Percentiles rank a stretch among this genome's conserved stretches.
Conservation (phyloP, 129 eudicot species). For the Flaveria linearis region DNA sequence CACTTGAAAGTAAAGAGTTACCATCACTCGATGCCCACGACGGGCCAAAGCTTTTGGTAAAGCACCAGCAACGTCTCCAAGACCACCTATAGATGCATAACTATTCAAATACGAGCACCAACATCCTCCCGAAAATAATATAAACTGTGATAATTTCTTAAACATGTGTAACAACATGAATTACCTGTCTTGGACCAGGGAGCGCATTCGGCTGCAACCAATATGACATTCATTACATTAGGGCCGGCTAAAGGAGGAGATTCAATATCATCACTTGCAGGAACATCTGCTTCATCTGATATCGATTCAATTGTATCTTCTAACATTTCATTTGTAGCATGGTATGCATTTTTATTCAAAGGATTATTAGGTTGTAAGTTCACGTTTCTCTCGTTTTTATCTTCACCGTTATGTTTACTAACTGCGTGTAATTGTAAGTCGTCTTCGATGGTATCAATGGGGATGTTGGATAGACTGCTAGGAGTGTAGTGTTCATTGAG, state of each 20-base stretch:
- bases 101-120: background rate
- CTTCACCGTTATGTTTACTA: constrained; percentile 4
- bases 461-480: constrained; percentile 12
- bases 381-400: constrained; percentile 16
- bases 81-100: constrained; percentile 69
- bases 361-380: constrained; percentile 22
- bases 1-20: constrained; percentile 23
- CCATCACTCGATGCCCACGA: constrained; percentile 97
- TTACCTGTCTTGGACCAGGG: constrained; percentile 94
- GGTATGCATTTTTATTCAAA: constrained; percentile 23
- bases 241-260: constrained; percentile 85
- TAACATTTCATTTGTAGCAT: constrained; percentile 32
- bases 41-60: constrained; percentile 97
- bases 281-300: constrained; percentile 32
- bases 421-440: constrained; percentile 13
- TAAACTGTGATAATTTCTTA: background rate
- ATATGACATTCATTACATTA: constrained; percentile 84
- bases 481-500: constrained; percentile 39
- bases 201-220: constrained; percentile 96
- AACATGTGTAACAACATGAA: background rate
- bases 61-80: constrained; percentile 99
- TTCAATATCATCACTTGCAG: constrained; percentile 44
- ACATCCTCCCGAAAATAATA: background rate
- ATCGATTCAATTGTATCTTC: constrained; percentile 30
- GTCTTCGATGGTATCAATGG: constrained; percentile 12